Evolutionary conservation across 2,329 filamentous ascomycete species (phyloP).

Genomic region (Cytospora paraplurivora): DNA sequence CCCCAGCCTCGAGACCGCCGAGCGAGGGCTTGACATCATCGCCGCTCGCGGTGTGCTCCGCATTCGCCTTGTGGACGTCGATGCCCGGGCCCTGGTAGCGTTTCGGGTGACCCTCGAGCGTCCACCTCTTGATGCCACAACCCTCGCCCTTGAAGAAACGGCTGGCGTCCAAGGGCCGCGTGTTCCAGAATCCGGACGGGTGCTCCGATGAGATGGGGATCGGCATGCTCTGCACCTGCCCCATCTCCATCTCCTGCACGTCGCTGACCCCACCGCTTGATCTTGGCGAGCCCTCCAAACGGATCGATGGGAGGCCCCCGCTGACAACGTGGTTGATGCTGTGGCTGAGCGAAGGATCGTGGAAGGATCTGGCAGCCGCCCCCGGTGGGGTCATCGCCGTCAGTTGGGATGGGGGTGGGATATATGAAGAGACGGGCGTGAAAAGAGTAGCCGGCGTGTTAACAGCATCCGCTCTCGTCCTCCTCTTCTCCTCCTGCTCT

Average conservation of each 20-base stretch:
- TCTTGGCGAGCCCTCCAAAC: slow-evolving; percentile 4
- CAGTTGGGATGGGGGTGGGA: background rate
- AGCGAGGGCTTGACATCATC: slow-evolving; percentile 16
- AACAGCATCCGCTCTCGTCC: background rate
- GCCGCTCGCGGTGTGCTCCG: slow-evolving; percentile 22
- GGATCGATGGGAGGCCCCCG: slow-evolving; percentile 15
- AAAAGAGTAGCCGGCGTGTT: slow-evolving; percentile 3
- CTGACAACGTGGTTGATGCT: slow-evolving; percentile 22
- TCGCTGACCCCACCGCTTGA: slow-evolving; percentile 27
- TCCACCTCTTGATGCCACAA: slow-evolving; percentile 41
- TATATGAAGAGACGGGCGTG: background rate
- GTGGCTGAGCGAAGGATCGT: slow-evolving; percentile 17
- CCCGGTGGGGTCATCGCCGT: slow-evolving; percentile 19
- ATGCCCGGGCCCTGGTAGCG: slow-evolving; percentile 33
- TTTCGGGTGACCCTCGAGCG: slow-evolving; percentile 40
- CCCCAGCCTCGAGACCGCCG: slow-evolving; percentile 14
- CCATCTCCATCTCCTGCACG: slow-evolving; percentile 29
- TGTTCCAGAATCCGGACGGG: slow-evolving; percentile 40
- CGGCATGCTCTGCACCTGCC: slow-evolving; percentile 40
- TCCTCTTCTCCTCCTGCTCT: slow-evolving; percentile 18
- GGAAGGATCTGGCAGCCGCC: slow-evolving; percentile 11
- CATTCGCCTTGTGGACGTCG: slow-evolving; percentile 32
- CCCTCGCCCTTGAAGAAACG: slow-evolving; percentile 38
- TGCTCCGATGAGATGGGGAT: slow-evolving; percentile 43
- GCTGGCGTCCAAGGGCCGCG: slow-evolving; percentile 24